Evolutionary conservation across 768 basidiomycete genomes (phyloP), one percentile per base, ranked within the genome.

Genomic region (Podaxis carcinomalis): DNA sequence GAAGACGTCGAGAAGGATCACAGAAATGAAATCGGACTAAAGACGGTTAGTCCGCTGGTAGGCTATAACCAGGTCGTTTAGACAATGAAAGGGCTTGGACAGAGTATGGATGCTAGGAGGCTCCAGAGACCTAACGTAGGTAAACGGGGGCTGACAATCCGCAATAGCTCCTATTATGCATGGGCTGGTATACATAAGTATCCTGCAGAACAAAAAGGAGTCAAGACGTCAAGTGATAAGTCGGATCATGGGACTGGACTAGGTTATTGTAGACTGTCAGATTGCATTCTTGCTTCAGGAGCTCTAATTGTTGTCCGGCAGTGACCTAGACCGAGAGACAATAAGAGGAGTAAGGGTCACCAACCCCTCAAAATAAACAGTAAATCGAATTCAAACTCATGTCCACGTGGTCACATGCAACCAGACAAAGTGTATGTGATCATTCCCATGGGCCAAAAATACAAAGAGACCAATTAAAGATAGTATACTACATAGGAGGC

Each of bases 161-260:
- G 46, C 35, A 25, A n/a, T 7, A 27, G 11, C 16, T 23, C 27
- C 37, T 16, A 19, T 50, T 40, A 35, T 6, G 40, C 23, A 28
- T 19, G 21, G 19, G 25, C 21, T 54, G 37, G 39, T 64, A 62
- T 65, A 63, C 61, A 62, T 64, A 28, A 28, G 27, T 28, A 65
- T 49, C 46, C 56, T 50, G 53, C 44, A 64, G 51, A 64, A 68
- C 63, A 68, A 65, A 65, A 68, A 62, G 62, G 59, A 61, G 62
- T 51, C 51, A 55, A 62, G 28, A 47, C 57, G 36, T 40, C 25
- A 58, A 58, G 21, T 19, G 42, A 44, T 44, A 49, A 35, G 44
- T 23, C 37, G 40, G 51, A 53, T 60, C 59, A 53, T 27, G 42
- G 44, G 58, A 27, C 21, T 10, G 57, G 28, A 25, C 7, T 9